phyloP scores from a whole-genome alignment of 176 grass and related monocot genomes.

The Areca catechu region DNA sequence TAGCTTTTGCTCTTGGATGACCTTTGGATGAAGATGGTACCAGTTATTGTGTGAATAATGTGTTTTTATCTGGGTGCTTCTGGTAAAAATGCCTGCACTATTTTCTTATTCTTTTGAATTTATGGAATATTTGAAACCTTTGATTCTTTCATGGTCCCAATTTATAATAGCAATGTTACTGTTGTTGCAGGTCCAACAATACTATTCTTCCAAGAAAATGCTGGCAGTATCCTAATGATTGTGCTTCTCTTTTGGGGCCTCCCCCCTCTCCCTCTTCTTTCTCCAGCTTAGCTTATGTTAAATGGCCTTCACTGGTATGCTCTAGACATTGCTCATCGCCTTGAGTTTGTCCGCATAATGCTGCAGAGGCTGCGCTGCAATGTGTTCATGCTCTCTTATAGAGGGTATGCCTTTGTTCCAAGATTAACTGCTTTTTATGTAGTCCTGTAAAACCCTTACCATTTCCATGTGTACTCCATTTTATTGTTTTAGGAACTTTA shows the following conservation, averaged over 20 bases:
- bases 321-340: slow-evolving; percentile 97
- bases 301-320: not conserved
- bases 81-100: too few species aligned
- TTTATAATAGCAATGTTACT: slow-evolving; percentile 26
- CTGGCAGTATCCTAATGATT: slow-evolving; percentile 82
- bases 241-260: slow-evolving; percentile 4
- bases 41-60: too few species aligned
- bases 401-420: slow-evolving; percentile 54
- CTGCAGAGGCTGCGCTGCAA: slow-evolving; percentile 93
- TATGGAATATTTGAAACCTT: too few species aligned
- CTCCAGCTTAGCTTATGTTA: not conserved
- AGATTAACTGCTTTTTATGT: not conserved
- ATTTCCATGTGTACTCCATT: too few species aligned
- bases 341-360: slow-evolving; percentile 86
- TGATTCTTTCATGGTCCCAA: too few species aligned
- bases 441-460: too few species aligned
- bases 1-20: too few species aligned
- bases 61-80: too few species aligned
- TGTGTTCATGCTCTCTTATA: slow-evolving; percentile 99
- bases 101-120: too few species aligned
- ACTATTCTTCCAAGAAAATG: slow-evolving; percentile 99
- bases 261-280: not conserved
- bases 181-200: slow-evolving; percentile 79
- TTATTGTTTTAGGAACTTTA: not conserved
- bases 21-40: too few species aligned